Evolutionary conservation across 2,329 filamentous ascomycete species (phyloP).

Genomic region (Mycosphaerella sp.): DNA sequence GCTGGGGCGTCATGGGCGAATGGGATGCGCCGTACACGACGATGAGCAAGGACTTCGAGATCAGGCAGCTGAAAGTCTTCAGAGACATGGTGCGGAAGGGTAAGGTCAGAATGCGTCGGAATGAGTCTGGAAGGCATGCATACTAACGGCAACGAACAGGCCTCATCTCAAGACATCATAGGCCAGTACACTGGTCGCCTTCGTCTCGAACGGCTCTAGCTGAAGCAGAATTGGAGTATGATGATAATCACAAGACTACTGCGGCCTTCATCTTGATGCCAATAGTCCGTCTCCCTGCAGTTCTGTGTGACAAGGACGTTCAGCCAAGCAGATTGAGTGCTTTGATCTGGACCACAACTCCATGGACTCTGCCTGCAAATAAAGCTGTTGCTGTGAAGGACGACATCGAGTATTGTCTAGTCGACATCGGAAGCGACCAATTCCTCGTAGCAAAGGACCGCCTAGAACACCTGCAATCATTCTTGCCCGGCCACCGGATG

Average conservation of each 20-base stretch:
- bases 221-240: conserved; percentile 79
- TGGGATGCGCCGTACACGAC: conserved; percentile 74
- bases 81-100: conserved; percentile 63
- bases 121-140: not conserved
- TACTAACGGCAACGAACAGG: conserved; percentile 36
- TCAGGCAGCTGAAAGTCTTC: conserved; percentile 68
- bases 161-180: conserved; percentile 69
- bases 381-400: conserved; percentile 76
- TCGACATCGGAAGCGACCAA: conserved; percentile 31
- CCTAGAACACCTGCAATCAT: conserved; percentile 51
- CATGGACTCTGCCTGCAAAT: conserved; percentile 95
- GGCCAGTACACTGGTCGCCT: conserved; percentile 82
- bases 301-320: conserved; percentile 36
- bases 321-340: conserved; percentile 56
- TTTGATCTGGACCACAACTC: conserved; percentile 98
- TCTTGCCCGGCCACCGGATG: conserved; percentile 40
- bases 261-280: conserved; percentile 78
- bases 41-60: conserved; percentile 70
- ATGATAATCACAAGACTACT: conserved; percentile 64
- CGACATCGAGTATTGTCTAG: conserved; percentile 61
- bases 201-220: conserved; percentile 73
- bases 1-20: conserved; percentile 73
- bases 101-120: conserved; percentile 14
- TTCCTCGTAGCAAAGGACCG: conserved; percentile 68
- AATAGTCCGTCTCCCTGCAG: conserved; percentile 47